Percentiles rank a stretch among this genome's conserved stretches.
Conservation (phyloP, 129 eudicot genomes). For the Pulicaria dysenterica region DNA sequence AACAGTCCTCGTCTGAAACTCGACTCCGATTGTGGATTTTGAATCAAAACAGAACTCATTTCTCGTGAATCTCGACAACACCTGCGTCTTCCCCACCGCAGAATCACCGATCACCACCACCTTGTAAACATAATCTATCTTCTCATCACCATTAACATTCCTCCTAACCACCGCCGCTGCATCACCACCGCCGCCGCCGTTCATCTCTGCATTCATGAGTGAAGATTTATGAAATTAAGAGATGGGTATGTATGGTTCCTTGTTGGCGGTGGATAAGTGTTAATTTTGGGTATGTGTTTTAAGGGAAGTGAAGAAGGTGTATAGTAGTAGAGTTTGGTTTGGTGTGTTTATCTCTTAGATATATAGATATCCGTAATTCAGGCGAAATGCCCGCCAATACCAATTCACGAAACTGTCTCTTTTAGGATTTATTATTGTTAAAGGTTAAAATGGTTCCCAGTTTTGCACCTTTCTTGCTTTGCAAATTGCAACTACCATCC, state of each 20-base stretch:
- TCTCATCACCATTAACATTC: constrained; percentile 27
- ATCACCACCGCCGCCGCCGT: constrained; percentile 37
- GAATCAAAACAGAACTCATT: constrained; percentile 77
- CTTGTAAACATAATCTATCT: constrained; percentile 70
- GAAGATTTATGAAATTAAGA: not conserved
- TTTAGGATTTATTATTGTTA: constrained; percentile 13
- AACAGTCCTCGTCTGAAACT: constrained; percentile 72
- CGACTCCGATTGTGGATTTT: constrained; percentile 83
- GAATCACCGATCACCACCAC: constrained; percentile 93
- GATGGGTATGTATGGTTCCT: not conserved
- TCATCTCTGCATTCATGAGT: constrained; percentile 55
- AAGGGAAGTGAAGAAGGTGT: not conserved
- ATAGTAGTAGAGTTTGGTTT: not conserved
- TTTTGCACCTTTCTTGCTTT: constrained; percentile 27
- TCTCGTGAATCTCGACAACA: constrained; percentile 65
- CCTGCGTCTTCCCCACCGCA: constrained; percentile 83
- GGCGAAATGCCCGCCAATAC: constrained; percentile 52
- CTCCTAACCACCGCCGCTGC: constrained; percentile 1
- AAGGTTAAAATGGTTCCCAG: constrained; percentile 18
- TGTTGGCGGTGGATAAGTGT: not conserved
- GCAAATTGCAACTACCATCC: constrained; percentile 17
- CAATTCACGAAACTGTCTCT: constrained; percentile 24
- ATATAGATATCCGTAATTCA: constrained; percentile 26
- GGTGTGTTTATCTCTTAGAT: constrained; percentile 12
- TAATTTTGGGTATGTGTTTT: not conserved